Evolutionary conservation across 768 basidiomycete species (phyloP).

Genomic region (Serendipita sp.): DNA sequence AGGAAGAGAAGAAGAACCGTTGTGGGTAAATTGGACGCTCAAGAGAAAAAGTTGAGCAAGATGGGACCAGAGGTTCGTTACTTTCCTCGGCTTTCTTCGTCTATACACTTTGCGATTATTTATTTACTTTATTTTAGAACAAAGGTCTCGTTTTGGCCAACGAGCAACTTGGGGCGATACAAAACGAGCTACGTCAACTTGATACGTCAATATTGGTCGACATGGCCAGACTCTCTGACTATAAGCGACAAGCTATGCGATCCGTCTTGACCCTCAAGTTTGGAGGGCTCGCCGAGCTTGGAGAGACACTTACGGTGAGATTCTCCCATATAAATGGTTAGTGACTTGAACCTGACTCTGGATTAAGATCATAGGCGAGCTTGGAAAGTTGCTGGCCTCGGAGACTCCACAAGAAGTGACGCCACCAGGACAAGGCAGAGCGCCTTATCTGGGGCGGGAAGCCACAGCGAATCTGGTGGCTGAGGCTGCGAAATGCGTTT

Average conservation of each 20-base stretch:
- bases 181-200: constrained; percentile 59
- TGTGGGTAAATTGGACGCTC: constrained; percentile 55
- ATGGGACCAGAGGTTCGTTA: constrained; percentile 51
- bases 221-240: constrained; percentile 67
- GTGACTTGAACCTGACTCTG: background rate
- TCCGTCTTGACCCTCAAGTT: constrained; percentile 73
- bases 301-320: constrained; percentile 54
- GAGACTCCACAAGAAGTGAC: constrained; percentile 73
- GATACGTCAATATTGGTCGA: constrained; percentile 74
- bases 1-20: constrained; percentile 53
- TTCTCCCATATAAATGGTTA: background rate
- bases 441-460: constrained; percentile 51
- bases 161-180: constrained; percentile 49
- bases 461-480: constrained; percentile 43
- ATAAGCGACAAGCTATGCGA: constrained; percentile 55
- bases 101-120: background rate
- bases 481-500: constrained; percentile 34
- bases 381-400: constrained; percentile 33
- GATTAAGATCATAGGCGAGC: constrained; percentile 31
- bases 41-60: constrained; percentile 77
- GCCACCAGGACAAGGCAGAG: constrained; percentile 60
- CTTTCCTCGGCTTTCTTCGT: background rate
- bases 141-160: constrained; percentile 66
- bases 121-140: constrained; percentile 24
- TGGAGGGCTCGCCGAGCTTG: constrained; percentile 68